These are phyloP conservation scores for Papilionanthe hybrid DNA, from an alignment of 116 monocot genomes.

Conservation along the genomic window DNA sequence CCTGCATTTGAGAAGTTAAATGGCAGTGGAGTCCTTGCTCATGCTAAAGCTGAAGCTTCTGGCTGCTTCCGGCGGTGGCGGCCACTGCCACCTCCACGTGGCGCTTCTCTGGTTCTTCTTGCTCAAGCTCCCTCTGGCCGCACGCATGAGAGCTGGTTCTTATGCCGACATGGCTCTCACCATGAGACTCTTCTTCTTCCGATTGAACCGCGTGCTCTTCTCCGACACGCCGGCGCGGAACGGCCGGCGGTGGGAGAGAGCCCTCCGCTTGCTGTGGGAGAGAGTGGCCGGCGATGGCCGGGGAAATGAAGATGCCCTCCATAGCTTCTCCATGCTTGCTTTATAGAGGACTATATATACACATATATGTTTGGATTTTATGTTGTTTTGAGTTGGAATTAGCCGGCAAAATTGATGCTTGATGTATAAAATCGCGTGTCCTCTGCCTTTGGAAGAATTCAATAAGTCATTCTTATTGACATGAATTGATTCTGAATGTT, in stretches of 20 bases:
- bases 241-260: conserved; percentile 29
- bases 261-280: conserved; percentile 26
- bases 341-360: conserved; percentile 2
- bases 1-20: neutral
- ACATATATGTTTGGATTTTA: neutral
- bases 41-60: conserved; percentile 33
- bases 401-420: neutral
- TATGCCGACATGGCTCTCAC: conserved; percentile 16
- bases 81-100: conserved; percentile 23
- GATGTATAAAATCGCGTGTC: neutral
- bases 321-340: conserved; percentile 25
- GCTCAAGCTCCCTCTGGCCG: conserved; percentile 22
- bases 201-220: conserved; percentile 21
- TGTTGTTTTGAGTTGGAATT: neutral
- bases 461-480: too few species aligned
- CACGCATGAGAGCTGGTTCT: conserved; percentile 9
- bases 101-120: conserved; percentile 32
- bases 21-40: conserved; percentile 20
- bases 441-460: too few species aligned
- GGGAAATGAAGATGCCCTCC: conserved; percentile 15
- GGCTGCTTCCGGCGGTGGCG: conserved; percentile 13
- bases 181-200: conserved; percentile 33
- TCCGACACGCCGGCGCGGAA: neutral
- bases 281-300: conserved; percentile 1
- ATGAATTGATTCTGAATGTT: too few species aligned